Base-by-base conservation (phyloP, 1,284 basidiomycete species). In the Boletus subluridellus region DNA sequence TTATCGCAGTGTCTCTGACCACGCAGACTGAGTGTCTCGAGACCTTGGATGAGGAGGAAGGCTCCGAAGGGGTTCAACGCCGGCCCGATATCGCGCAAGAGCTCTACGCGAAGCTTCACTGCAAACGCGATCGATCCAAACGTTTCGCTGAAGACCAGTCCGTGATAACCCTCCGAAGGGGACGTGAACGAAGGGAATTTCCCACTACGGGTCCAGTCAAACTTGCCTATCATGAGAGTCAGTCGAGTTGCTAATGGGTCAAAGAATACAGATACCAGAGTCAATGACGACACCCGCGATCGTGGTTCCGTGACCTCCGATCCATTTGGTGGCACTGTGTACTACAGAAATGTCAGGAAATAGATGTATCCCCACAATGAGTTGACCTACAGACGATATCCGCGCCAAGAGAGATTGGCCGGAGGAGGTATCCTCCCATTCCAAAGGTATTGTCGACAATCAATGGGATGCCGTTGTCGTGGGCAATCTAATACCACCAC, bases 241-340 rank as follows among this genome's bases (percentile, higher is more conserved):
- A 32, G 49, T 52, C 24, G n/a, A 34, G 5, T 39, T 24, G 14
- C 8, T 30, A 3, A 41, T 2, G 5, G 11, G 8, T 21, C n/a
- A 35, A 32, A 26, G 17, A 15, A 50, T 6, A 21, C 21, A 65
- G 69, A 4, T 60, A 80, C 83, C 92, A 28, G 84, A 82, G 71
- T 94, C 92, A 55, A 95, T 72, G 61, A 95, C 79, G 24, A 94
- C 86, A 59, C 94, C 94, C 6, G 81, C 92, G 52, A 95, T 92
- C 30, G 91, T 93, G 3, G 89, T 95, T 58, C 93, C 92, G 70
- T 94, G 93, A 0, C 93, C 92, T 34, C 92, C 89, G 53, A 95
- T 93, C 93, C 93, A 95, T 72, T 95, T 95, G 4, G 92, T 94
- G 0, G 92, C 91, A 59, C 87, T 90, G 76, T 94, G 89, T 8